Conservation (phyloP, 805 yeast species). For the Scheffersomyces ergatensis region DNA sequence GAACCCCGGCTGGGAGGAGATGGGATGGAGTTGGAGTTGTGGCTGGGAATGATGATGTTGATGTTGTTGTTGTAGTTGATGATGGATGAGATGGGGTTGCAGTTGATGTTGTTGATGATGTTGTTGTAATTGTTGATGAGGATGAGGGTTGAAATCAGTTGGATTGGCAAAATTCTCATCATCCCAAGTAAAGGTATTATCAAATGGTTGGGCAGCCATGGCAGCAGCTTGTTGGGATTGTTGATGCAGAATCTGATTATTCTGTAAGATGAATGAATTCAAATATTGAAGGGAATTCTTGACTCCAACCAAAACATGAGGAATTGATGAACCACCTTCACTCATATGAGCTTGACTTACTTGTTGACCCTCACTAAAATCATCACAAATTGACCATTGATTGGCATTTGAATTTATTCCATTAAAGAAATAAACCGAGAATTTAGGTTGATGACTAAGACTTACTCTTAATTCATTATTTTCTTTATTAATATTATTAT, state of each 20-base stretch:
- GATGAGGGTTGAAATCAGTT: not conserved
- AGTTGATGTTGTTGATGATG: too few species aligned
- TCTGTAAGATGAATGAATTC: constrained; percentile 52
- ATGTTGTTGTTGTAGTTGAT: not conserved
- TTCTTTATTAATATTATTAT: constrained; percentile 40
- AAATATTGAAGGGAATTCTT: constrained; percentile 49
- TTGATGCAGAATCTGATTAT: constrained; percentile 13
- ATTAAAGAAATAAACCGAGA: constrained; percentile 71
- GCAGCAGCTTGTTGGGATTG: constrained; percentile 5
- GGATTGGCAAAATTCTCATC: not conserved
- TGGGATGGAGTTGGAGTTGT: not conserved
- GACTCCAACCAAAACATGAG: constrained; percentile 67
- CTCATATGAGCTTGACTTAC: constrained; percentile 63
- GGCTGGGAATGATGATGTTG: not conserved
- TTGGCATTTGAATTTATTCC: constrained; percentile 51
- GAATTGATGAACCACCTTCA: constrained; percentile 55
- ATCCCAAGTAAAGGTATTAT: not conserved
- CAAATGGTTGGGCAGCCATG: not conserved
- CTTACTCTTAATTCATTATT: constrained; percentile 47
- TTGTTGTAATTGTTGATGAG: not conserved
- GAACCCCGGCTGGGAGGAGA: not conserved
- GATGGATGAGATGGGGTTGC: not conserved
- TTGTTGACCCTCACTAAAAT: constrained; percentile 81
- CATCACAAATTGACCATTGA: constrained; percentile 81
- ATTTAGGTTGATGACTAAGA: constrained; percentile 64